phyloP scores from a whole-genome alignment of 352 stramenopile species.

The Aphanomyces euteiches region DNA sequence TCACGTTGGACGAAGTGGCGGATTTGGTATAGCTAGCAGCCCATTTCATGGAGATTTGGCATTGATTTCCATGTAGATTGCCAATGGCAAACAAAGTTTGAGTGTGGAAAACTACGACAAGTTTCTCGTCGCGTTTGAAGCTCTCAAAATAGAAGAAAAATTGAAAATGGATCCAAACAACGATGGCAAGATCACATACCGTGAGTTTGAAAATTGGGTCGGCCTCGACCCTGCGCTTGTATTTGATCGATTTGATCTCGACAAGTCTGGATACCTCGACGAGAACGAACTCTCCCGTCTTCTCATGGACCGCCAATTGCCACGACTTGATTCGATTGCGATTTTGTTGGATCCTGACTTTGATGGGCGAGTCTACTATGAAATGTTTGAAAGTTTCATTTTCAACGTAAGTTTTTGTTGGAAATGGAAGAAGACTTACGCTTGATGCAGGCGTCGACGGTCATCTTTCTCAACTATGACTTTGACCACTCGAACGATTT shows the following conservation, averaged over 20 bases:
- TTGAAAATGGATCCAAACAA: conserved; percentile 45
- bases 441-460: conserved; percentile 43
- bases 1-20: conserved; percentile 59
- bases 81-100: conserved; percentile 39
- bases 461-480: conserved; percentile 72
- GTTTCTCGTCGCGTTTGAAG: conserved; percentile 53
- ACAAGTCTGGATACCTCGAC: conserved; percentile 81
- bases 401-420: conserved; percentile 19
- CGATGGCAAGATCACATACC: conserved; percentile 57
- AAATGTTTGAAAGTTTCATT: conserved; percentile 32
- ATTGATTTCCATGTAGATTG: conserved; percentile 31
- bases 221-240: conserved; percentile 67
- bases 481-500: conserved; percentile 57
- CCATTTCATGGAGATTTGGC: neutral
- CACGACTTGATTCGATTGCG: conserved; percentile 55
- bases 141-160: conserved; percentile 58
- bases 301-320: conserved; percentile 68
- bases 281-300: conserved; percentile 72
- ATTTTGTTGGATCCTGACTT: conserved; percentile 78
- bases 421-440: conserved; percentile 42
- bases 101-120: conserved; percentile 40
- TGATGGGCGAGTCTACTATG: conserved; percentile 76
- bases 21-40: conserved; percentile 10
- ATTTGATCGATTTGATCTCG: conserved; percentile 77
- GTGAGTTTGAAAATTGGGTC: conserved; percentile 68